These are phyloP conservation scores for Dalbergia cochinchinensis DNA, from an alignment of 306 rosid genomes.

Conservation along the genomic window DNA sequence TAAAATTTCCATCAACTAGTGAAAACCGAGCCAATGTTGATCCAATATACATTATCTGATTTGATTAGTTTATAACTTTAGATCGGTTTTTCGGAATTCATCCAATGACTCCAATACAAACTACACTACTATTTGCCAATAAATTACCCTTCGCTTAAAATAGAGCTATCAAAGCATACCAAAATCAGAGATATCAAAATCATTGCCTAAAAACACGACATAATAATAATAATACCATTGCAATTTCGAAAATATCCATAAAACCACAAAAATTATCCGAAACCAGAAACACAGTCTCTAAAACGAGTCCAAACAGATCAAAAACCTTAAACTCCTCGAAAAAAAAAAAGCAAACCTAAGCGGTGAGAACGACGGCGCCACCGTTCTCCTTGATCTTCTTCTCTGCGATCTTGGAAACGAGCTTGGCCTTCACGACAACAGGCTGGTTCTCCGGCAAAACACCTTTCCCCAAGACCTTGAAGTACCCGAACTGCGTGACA, in stretches of 20 bases:
- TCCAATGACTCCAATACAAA: too few relatives aligned
- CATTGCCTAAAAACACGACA: neutral
- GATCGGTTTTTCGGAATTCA: too few relatives aligned
- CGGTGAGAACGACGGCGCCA: slow-evolving; percentile 80
- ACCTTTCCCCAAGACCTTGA: slow-evolving; percentile 84
- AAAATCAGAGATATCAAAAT: neutral
- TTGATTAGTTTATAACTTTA: too few relatives aligned
- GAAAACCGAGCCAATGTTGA: too few relatives aligned
- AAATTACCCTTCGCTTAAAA: too few relatives aligned
- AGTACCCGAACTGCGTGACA: slow-evolving; percentile 72
- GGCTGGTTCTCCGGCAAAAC: slow-evolving; percentile 64
- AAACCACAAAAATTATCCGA: neutral
- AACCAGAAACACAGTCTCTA: neutral
- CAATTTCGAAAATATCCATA: neutral
- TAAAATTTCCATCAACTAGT: too few relatives aligned
- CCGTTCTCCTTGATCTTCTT: slow-evolving; percentile 91
- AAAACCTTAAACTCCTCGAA: neutral
- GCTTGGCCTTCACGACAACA: slow-evolving; percentile 79
- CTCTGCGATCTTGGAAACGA: slow-evolving; percentile 74
- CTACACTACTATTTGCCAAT: too few relatives aligned
- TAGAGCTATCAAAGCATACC: neutral
- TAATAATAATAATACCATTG: neutral
- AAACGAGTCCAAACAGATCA: slow-evolving; percentile 5
- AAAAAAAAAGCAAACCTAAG: slow-evolving; percentile 55
- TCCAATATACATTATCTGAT: too few relatives aligned